Percentiles rank a stretch among this genome's conserved stretches.
Conservation (phyloP, 1,284 basidiomycete species). For the Schizophyllum amplum region DNA sequence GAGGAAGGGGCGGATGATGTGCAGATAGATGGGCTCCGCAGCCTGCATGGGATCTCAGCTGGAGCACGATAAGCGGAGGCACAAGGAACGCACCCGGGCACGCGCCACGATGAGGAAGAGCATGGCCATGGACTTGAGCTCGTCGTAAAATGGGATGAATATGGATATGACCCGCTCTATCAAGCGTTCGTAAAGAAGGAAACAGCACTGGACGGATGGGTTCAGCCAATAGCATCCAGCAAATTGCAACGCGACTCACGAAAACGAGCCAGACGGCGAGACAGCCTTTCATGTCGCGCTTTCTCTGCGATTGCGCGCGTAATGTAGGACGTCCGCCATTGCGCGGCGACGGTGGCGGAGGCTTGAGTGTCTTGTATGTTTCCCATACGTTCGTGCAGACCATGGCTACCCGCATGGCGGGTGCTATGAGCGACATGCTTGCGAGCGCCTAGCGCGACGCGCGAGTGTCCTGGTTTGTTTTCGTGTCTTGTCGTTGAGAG, state of each 20-base stretch:
- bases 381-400: conserved; percentile 74
- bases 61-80: conserved; percentile 1
- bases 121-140: conserved; percentile 62
- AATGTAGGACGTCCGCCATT: conserved; percentile 54
- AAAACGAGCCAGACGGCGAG: conserved; percentile 77
- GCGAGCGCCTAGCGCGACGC: background rate
- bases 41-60: conserved; percentile 37
- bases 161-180: conserved; percentile 55
- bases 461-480: background rate
- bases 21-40: conserved; percentile 70
- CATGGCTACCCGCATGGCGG: conserved; percentile 55
- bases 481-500: background rate
- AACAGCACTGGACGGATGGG: conserved; percentile 39
- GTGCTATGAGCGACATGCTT: conserved; percentile 63
- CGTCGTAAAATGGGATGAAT: conserved; percentile 72
- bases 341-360: conserved; percentile 50
- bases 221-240: background rate
- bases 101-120: conserved; percentile 69
- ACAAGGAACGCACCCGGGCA: conserved; percentile 46
- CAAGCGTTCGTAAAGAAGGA: conserved; percentile 54
- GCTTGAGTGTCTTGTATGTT: conserved; percentile 72
- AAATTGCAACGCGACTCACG: conserved; percentile 36
- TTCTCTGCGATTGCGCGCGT: conserved; percentile 62
- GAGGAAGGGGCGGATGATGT: conserved; percentile 61
- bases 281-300: conserved; percentile 76